Conservation (phyloP, 208 protist species). For the Wallacemonas sp. region DNA sequence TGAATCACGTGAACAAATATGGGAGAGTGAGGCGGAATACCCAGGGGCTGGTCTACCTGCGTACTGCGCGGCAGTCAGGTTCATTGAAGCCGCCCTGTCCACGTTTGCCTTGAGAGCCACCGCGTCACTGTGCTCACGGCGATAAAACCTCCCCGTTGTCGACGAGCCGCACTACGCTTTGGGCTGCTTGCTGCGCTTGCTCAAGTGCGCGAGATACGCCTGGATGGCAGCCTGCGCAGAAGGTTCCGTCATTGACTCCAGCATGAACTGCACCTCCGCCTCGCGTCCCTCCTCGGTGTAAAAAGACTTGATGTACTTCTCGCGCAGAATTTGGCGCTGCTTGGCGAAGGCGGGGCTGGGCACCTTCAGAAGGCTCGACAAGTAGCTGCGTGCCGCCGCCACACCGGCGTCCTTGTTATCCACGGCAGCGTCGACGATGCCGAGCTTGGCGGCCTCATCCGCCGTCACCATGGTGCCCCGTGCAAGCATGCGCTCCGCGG, state of each 20-base stretch:
- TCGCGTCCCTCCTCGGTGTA: conserved; percentile 61
- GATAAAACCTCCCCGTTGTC: no score
- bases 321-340: conserved; percentile 77
- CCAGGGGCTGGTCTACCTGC: no score
- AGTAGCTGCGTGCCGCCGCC: conserved; percentile 41
- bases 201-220: conserved; percentile 21
- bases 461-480: conserved; percentile 67
- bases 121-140: no score
- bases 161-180: not conserved
- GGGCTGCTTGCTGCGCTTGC: not conserved
- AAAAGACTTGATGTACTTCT: conserved; percentile 61
- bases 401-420: conserved; percentile 33
- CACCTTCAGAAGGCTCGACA: conserved; percentile 47
- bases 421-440: conserved; percentile 65
- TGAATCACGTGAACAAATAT: no score
- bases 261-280: conserved; percentile 40
- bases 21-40: no score
- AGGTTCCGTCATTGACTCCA: conserved; percentile 32
- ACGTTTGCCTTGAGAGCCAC: no score
- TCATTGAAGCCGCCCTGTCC: no score
- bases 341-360: conserved; percentile 52
- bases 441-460: conserved; percentile 56
- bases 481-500: conserved; percentile 73
- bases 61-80: no score
- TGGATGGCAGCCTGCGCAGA: conserved; percentile 30